phyloP scores from a whole-genome alignment of 768 basidiomycete genomes.

The Hericium coralloides region DNA sequence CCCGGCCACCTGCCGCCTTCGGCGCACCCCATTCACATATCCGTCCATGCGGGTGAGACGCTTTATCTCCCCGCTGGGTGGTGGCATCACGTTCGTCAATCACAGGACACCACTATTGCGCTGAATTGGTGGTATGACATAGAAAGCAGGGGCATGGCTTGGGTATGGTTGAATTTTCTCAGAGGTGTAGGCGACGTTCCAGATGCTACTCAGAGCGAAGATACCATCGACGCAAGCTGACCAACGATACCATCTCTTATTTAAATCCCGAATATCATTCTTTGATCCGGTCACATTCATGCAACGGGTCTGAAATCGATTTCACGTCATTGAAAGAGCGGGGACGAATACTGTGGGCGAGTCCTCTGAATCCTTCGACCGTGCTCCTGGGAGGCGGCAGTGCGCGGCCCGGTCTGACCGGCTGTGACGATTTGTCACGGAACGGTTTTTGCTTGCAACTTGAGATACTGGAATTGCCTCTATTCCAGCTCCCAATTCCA shows the following conservation, averaged over 20 bases:
- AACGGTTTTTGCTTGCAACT: too few species aligned
- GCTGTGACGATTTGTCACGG: too few species aligned
- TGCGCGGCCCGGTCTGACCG: too few species aligned
- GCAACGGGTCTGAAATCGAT: too few species aligned
- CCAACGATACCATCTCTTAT: too few species aligned
- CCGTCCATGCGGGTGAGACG: conserved; percentile 63
- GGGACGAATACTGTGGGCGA: too few species aligned
- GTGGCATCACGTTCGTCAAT: conserved; percentile 88
- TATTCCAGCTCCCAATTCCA: background rate
- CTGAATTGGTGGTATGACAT: conserved; percentile 90
- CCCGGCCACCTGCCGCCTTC: conserved; percentile 37
- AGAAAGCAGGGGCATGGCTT: conserved; percentile 61
- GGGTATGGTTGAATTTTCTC: conserved; percentile 61
- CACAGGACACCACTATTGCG: conserved; percentile 52
- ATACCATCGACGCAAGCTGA: background rate
- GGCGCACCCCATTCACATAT: conserved; percentile 59
- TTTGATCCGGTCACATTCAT: too few species aligned
- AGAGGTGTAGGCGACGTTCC: conserved; percentile 22
- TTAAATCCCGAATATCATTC: too few species aligned
- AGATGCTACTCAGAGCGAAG: background rate
- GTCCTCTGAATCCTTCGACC: too few species aligned
- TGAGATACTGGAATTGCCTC: too few species aligned
- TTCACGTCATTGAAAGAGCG: too few species aligned
- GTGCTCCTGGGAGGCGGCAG: too few species aligned
- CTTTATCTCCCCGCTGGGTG: conserved; percentile 89